phyloP scores from a whole-genome alignment of 345 rosid species.

The Combretum micranthum region DNA sequence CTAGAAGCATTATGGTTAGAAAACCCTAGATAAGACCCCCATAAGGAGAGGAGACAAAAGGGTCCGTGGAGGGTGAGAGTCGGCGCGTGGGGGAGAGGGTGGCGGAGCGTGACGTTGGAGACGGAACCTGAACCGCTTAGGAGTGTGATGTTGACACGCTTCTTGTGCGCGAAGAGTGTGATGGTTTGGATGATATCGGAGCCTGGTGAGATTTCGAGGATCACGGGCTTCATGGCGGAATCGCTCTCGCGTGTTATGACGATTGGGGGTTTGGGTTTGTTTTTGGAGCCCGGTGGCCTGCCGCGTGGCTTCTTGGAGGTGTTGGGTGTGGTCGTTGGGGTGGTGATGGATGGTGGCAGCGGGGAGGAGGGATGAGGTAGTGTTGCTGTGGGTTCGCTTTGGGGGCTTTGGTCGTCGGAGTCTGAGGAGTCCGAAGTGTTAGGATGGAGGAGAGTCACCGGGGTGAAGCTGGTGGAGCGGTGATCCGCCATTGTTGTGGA shows the following conservation, averaged over 20 bases:
- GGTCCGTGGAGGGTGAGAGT: slow-evolving; percentile 32
- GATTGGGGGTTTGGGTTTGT: slow-evolving; percentile 50
- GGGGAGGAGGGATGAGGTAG: slow-evolving; percentile 8
- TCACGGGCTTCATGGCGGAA: slow-evolving; percentile 30
- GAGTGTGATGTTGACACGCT: slow-evolving; percentile 22
- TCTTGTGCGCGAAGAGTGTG: slow-evolving; percentile 24
- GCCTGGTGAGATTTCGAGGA: slow-evolving; percentile 49
- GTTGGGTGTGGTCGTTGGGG: background rate
- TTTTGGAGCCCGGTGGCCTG: slow-evolving; percentile 52
- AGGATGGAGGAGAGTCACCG: slow-evolving; percentile 21
- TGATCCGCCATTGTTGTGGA: slow-evolving; percentile 27
- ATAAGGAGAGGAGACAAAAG: slow-evolving; percentile 33
- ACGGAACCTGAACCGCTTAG: slow-evolving; percentile 42
- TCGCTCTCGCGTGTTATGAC: slow-evolving; percentile 24
- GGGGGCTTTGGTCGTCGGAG: slow-evolving; percentile 24
- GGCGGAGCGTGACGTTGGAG: slow-evolving; percentile 36
- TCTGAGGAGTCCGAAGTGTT: slow-evolving; percentile 23
- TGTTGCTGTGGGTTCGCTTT: slow-evolving; percentile 3
- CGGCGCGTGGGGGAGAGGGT: slow-evolving; percentile 21
- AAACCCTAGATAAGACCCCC: slow-evolving; percentile 29
- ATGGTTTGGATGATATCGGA: slow-evolving; percentile 34
- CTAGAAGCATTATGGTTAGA: slow-evolving; percentile 3
- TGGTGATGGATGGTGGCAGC: background rate
- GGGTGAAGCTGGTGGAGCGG: slow-evolving; percentile 4
- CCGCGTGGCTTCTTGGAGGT: slow-evolving; percentile 32